Evolutionary conservation across 164 flowering plant species (phyloP).

Genomic region (Brasenia schreberi): DNA sequence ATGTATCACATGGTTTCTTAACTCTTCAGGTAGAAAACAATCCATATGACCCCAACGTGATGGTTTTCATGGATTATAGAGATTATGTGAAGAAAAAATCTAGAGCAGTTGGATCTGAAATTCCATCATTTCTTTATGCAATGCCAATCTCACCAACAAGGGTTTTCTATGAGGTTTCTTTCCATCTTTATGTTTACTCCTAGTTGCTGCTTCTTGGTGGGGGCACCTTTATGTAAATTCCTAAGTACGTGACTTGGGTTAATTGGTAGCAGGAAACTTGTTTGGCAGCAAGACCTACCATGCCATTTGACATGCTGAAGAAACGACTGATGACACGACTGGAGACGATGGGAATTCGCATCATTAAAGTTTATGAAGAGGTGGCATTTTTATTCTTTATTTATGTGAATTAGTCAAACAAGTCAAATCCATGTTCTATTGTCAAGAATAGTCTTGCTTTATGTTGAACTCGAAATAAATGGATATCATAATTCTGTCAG

Average conservation of each 20-base stretch:
- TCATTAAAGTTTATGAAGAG: slow-evolving; percentile 81
- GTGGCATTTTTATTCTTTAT: slow-evolving; percentile 15
- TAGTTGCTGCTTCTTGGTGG: too few species aligned
- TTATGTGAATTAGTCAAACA: too few species aligned
- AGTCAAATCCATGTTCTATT: too few species aligned
- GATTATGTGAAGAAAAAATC: slow-evolving; percentile 42
- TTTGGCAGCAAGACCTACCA: slow-evolving; percentile 81
- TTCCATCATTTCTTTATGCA: slow-evolving; percentile 92
- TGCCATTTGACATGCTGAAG: slow-evolving; percentile 84
- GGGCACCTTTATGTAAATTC: too few species aligned
- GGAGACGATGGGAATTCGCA: slow-evolving; percentile 65
- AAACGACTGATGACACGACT: slow-evolving; percentile 66
- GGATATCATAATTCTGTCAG: too few species aligned
- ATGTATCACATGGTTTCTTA: neutral
- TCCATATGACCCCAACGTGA: slow-evolving; percentile 85
- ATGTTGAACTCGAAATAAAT: too few species aligned
- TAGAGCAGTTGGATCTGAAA: slow-evolving; percentile 37
- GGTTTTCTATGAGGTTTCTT: slow-evolving; percentile 85
- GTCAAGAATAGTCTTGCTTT: too few species aligned
- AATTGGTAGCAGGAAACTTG: slow-evolving; percentile 77
- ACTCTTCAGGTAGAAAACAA: slow-evolving; percentile 72
- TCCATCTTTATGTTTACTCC: neutral
- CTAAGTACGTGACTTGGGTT: neutral
- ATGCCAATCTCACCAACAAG: slow-evolving; percentile 92
- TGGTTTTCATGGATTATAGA: slow-evolving; percentile 99